These are phyloP conservation scores for Tympanopsis confertula DNA, from an alignment of 2,329 filamentous ascomycete genomes.

Conservation along the genomic window DNA sequence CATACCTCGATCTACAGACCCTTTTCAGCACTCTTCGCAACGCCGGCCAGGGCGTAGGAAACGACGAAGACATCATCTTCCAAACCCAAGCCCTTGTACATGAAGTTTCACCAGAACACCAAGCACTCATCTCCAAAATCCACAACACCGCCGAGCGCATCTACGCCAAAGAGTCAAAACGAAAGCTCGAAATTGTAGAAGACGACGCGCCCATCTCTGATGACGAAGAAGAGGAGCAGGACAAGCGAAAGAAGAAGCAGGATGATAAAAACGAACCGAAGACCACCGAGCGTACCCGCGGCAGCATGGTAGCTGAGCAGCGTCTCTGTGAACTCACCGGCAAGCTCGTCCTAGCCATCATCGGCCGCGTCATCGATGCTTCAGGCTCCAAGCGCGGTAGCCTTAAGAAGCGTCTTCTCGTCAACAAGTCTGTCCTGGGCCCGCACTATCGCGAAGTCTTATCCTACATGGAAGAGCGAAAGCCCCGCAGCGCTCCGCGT, in stretches of 20 bases:
- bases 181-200: conserved; percentile 1
- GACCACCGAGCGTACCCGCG: neutral
- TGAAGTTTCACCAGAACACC: conserved; percentile 3
- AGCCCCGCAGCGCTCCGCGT: conserved; percentile 9
- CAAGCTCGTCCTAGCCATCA: conserved; percentile 47
- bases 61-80: conserved; percentile 1
- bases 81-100: conserved; percentile 4
- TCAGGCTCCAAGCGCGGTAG: conserved; percentile 16
- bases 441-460: conserved; percentile 51
- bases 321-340: conserved; percentile 47
- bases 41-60: neutral
- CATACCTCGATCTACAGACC: conserved; percentile 47
- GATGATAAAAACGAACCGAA: conserved; percentile 34
- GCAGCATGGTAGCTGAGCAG: conserved; percentile 43
- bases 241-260: conserved; percentile 13
- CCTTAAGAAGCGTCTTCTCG: conserved; percentile 34
- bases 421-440: conserved; percentile 44
- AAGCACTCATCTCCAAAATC: conserved; percentile 5
- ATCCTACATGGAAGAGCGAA: conserved; percentile 34
- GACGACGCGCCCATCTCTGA: conserved; percentile 4
- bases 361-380: conserved; percentile 40
- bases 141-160: conserved; percentile 11
- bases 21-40: conserved; percentile 29
- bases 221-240: conserved; percentile 4
- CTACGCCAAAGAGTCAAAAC: conserved; percentile 11